phyloP scores from a whole-genome alignment of 2,329 filamentous ascomycete species.

The Teratosphaeria nubilosa region DNA sequence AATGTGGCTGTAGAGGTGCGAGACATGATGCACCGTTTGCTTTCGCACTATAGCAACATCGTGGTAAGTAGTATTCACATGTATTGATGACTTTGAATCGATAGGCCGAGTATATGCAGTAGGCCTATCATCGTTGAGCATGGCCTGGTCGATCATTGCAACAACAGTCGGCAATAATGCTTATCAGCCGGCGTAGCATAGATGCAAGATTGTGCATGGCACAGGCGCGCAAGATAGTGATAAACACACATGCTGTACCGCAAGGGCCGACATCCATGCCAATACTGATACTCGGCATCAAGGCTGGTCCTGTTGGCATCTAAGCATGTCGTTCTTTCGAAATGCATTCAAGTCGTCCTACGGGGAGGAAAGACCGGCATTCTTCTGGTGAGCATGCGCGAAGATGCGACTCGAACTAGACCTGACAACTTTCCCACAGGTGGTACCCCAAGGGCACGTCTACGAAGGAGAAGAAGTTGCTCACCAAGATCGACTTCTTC shows the following conservation, averaged over 20 bases:
- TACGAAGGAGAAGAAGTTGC: slow-evolving; percentile 7
- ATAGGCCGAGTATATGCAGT: background rate
- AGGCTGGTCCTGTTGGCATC: background rate
- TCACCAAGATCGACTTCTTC: slow-evolving; percentile 13
- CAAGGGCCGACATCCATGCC: background rate
- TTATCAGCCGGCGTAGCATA: background rate
- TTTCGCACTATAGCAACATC: background rate
- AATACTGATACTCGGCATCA: background rate
- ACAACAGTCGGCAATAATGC: background rate
- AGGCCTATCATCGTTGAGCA: background rate
- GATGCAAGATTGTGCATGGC: background rate
- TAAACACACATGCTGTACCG: background rate
- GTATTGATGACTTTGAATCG: background rate
- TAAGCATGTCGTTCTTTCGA: slow-evolving; percentile 4
- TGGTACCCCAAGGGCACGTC: slow-evolving; percentile 11
- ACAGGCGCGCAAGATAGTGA: background rate
- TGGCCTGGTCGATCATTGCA: background rate
- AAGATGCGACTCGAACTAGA: background rate
- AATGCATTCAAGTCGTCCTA: slow-evolving; percentile 9
- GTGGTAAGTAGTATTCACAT: background rate
- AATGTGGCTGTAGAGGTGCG: background rate
- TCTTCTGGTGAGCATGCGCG: slow-evolving; percentile 6
- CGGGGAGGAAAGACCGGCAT: slow-evolving; percentile 6
- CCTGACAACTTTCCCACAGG: background rate
- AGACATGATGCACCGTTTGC: background rate